phyloP scores from a whole-genome alignment of 139 green algal genomes.

The Pleodorina starrii region DNA sequence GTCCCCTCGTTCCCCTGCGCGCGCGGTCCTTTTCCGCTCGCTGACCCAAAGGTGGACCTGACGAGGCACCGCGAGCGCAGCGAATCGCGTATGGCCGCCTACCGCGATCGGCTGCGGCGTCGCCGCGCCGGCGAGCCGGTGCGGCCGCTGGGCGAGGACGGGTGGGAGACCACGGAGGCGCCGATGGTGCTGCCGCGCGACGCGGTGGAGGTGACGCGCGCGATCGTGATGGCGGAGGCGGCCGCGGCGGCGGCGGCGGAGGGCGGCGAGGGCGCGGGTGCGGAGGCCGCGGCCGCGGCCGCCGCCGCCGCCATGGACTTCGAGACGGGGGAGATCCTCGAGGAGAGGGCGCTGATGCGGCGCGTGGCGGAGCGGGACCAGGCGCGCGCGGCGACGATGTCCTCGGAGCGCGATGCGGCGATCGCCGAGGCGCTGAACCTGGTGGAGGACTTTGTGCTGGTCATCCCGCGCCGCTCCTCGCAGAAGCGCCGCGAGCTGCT shows the following conservation, averaged over 20 bases:
- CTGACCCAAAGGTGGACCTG: neutral
- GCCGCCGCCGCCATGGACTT: neutral
- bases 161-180: neutral
- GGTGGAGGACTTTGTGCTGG: constrained; percentile 44
- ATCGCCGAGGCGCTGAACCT: neutral
- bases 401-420: neutral
- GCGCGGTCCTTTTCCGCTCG: no score
- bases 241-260: neutral
- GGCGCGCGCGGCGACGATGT: neutral
- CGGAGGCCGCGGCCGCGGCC: neutral
- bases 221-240: neutral
- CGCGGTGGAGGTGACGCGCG: neutral
- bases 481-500: constrained; percentile 1
- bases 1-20: no score
- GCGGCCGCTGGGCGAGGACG: neutral
- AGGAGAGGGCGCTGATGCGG: neutral
- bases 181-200: neutral
- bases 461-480: constrained; percentile 15
- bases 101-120: constrained; percentile 9
- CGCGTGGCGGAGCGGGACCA: neutral
- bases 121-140: neutral
- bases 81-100: neutral
- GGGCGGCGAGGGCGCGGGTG: neutral
- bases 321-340: neutral
- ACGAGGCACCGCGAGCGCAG: neutral